phyloP scores from a whole-genome alignment of 768 basidiomycete species.

The Tulasnella sp. region DNA sequence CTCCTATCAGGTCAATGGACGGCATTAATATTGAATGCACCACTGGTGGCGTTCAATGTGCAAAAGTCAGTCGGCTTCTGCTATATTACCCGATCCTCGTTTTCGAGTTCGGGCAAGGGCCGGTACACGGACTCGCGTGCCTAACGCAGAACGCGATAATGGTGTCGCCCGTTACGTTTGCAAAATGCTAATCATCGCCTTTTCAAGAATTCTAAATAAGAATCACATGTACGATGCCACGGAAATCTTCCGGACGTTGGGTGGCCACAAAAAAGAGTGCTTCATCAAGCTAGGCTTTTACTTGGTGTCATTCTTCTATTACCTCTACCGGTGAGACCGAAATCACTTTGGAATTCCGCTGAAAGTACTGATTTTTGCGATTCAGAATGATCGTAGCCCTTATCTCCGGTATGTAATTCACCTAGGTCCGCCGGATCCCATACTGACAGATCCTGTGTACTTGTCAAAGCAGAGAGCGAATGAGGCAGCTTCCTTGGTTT shows the following conservation, averaged over 20 bases:
- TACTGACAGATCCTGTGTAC: neutral
- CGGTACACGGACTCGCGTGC: no score
- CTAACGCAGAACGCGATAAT: no score
- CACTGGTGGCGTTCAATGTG: conserved; percentile 77
- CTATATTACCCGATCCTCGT: neutral
- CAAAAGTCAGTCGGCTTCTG: conserved; percentile 62
- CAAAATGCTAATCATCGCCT: neutral
- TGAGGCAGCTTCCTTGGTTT: neutral
- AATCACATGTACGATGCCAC: conserved; percentile 99
- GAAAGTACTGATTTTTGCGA: neutral
- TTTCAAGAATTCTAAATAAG: conserved; percentile 68
- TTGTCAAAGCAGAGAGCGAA: neutral
- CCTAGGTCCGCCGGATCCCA: neutral
- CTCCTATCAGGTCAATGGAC: conserved; percentile 92
- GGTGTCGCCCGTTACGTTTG: no score
- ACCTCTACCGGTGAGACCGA: conserved; percentile 66
- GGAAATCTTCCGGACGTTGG: conserved; percentile 92
- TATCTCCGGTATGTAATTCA: conserved; percentile 42
- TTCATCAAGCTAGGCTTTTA: conserved; percentile 94
- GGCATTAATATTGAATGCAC: conserved; percentile 79
- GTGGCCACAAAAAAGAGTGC: conserved; percentile 89
- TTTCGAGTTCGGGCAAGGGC: conserved; percentile 2
- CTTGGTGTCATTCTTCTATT: conserved; percentile 83
- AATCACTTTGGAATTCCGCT: neutral
- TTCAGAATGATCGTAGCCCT: conserved; percentile 75